Base-by-base conservation (phyloP, 352 stramenopile species). In the Pythium chondricola region DNA sequence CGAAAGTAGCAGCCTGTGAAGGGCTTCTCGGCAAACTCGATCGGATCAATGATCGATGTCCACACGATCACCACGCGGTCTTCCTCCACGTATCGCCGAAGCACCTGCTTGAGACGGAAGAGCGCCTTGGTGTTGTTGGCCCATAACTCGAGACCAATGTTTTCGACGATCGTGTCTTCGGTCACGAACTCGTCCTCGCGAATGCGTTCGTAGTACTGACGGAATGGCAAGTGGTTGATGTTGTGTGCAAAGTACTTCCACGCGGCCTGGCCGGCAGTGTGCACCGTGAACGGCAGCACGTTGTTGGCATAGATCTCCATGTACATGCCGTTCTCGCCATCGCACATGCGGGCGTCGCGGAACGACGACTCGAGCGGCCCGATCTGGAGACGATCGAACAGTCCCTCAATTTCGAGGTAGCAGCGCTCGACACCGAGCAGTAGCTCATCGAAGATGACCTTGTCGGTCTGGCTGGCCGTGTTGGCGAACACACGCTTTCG, bases 81-180 rank as follows among this genome's bases (percentile, higher is more conserved):
- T 10, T 52, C 31, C 24, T 83, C 69, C 14, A 72, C 56, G 58
- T 76, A 77, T 11, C 74, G 67, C 7, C 70, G 68, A 18, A 83
- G 37, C n/a, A 82, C 52, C 38, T 85, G 71, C 26, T 78, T 61
- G 24, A 74, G 60, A 13, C 62, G 52, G 49, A 85, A 78, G 30
- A 79, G 56, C 18, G 74, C 71, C 6, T 57, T 61, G 8, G 58
- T 69, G 26, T 69, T 56, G 40, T 76, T 77, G 8, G 57, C 69
- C 40, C 72, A 55, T 35, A 84, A 58, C 55, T 78, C 67, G 1
- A 88, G 54, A 20, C 67, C 69, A 57, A 84, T 79, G 56, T 69
- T 76, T 48, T 88, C 76, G 8, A 71, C 39, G 14, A 88, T 73
- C 8, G 68, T 82, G 33, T 85, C 69, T 43, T 82, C 70, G 1